Conservation (phyloP, 1,139 yeast species). For the Lodderomyces parapsilosis region DNA sequence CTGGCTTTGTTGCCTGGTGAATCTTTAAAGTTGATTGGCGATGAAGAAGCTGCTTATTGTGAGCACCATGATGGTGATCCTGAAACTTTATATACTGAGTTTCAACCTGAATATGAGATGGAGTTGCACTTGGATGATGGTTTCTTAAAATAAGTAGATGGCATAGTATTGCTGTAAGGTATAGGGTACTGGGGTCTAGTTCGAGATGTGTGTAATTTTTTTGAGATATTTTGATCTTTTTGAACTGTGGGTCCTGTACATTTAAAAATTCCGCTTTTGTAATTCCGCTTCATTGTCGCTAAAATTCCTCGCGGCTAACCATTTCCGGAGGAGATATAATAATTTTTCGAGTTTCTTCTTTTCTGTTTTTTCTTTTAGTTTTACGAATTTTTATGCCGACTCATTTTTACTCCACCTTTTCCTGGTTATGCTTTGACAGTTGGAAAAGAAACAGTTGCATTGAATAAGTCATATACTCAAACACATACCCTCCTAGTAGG, state of each 20-base stretch:
- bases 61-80: conserved; percentile 61
- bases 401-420: too few species aligned
- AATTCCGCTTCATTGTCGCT: background rate
- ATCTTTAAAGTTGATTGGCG: conserved; percentile 41
- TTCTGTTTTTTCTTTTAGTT: too few species aligned
- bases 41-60: conserved; percentile 71
- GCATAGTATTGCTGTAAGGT: too few species aligned
- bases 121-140: conserved; percentile 27
- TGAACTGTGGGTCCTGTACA: background rate
- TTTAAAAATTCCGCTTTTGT: conserved; percentile 1
- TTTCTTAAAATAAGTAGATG: conserved; percentile 14
- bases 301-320: background rate
- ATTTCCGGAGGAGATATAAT: background rate
- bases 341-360: background rate
- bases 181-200: too few species aligned
- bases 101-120: conserved; percentile 55
- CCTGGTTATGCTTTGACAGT: background rate
- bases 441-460: background rate
- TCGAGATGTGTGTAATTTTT: too few species aligned
- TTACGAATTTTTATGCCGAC: too few species aligned
- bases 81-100: conserved; percentile 68
- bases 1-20: conserved; percentile 48
- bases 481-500: too few species aligned
- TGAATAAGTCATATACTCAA: too few species aligned
- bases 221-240: too few species aligned